A percentile compares a stretch with the other conserved stretches of the same genome.
Evolutionary conservation across 1,284 basidiomycete species (phyloP).

Genomic region (Ustilago shanxiensis): DNA sequence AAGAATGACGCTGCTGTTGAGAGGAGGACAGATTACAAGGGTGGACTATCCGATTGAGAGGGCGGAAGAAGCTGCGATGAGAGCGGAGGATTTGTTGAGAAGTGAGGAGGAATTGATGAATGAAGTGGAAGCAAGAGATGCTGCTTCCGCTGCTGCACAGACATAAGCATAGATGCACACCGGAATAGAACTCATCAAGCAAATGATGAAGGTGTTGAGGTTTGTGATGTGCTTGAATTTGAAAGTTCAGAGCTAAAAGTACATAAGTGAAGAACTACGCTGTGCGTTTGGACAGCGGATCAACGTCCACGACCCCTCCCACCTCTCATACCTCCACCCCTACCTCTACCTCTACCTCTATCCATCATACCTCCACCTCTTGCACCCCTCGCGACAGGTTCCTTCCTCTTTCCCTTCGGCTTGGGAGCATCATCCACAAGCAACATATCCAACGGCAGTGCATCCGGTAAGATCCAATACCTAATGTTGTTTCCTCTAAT

Average conservation of each 20-base stretch:
- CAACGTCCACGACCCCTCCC: slow-evolving; percentile 28
- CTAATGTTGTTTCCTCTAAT: slow-evolving; percentile 74
- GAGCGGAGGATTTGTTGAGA: slow-evolving; percentile 52
- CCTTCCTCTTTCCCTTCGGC: slow-evolving; percentile 77
- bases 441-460: slow-evolving; percentile 93
- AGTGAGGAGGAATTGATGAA: slow-evolving; percentile 44
- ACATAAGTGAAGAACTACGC: slow-evolving; percentile 17
- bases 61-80: slow-evolving; percentile 41
- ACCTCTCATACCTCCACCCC: slow-evolving; percentile 30
- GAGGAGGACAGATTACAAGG: slow-evolving; percentile 60
- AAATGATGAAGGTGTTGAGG: too few relatives aligned
- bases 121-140: slow-evolving; percentile 47
- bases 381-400: slow-evolving; percentile 31
- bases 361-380: slow-evolving; percentile 48
- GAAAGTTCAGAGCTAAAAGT: slow-evolving; percentile 12
- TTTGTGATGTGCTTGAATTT: too few relatives aligned
- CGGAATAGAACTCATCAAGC: too few relatives aligned
- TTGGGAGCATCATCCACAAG: slow-evolving; percentile 98
- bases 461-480: slow-evolving; percentile 95
- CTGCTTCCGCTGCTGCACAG: slow-evolving; percentile 25
- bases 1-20: slow-evolving; percentile 58
- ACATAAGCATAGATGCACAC: slow-evolving; percentile 5
- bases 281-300: neutral
- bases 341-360: slow-evolving; percentile 56
- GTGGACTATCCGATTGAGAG: slow-evolving; percentile 56